These are phyloP conservation scores for Flaveria brownii DNA, from an alignment of 129 eudicot species.

Conservation along the genomic window DNA sequence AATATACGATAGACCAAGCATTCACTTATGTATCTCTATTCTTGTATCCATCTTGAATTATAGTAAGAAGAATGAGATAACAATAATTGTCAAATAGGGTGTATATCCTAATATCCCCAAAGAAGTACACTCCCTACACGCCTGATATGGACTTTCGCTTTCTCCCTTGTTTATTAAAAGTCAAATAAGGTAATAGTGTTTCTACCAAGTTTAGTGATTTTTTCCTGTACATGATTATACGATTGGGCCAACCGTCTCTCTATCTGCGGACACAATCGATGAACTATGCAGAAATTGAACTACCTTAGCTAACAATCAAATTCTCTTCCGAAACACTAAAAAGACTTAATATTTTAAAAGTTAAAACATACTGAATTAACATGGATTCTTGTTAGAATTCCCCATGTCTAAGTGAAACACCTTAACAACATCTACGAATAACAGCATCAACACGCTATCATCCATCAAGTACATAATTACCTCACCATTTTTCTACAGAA, in stretches of 20 bases:
- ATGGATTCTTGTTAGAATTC: not conserved
- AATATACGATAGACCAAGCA: not conserved
- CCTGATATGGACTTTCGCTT: not conserved
- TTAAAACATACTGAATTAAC: not conserved
- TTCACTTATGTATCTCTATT: not conserved
- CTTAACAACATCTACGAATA: constrained; percentile 8
- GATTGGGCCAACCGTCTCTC: no score
- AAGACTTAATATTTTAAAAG: not conserved
- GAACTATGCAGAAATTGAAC: no score
- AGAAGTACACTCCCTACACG: not conserved
- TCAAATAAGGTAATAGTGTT: no score
- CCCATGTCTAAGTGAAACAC: not conserved
- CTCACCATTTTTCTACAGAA: not conserved
- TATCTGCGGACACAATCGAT: no score
- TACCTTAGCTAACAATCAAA: no score
- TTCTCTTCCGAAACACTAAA: not conserved
- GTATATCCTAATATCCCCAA: not conserved
- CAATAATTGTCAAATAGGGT: not conserved
- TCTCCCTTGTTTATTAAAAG: not conserved
- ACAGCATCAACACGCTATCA: constrained; percentile 14
- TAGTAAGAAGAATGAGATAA: not conserved
- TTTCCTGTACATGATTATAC: not conserved
- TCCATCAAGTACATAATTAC: not conserved
- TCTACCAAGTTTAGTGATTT: no score
- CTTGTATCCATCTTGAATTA: not conserved